Percentiles rank a stretch among this genome's conserved stretches.
phyloP scores from a whole-genome alignment of 805 yeast genomes.

The Saccharomycopsis fermentans region DNA sequence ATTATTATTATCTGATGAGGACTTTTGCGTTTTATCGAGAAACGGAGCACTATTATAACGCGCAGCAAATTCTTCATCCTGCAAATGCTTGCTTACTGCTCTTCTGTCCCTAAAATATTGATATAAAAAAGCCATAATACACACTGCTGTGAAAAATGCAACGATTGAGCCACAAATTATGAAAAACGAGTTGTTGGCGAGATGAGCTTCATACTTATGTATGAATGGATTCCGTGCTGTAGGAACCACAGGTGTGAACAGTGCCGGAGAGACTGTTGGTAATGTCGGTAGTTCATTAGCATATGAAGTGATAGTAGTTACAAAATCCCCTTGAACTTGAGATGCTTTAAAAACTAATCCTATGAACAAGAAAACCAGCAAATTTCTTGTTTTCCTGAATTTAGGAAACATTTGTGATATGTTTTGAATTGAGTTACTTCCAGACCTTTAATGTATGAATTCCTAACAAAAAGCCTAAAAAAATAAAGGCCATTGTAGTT shows the following conservation, averaged over 20 bases:
- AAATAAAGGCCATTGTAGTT: no score
- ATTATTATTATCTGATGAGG: not conserved
- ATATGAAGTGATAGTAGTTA: not conserved
- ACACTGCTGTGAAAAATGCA: not conserved
- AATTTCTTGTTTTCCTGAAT: not conserved
- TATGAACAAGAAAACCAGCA: not conserved
- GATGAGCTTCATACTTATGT: not conserved
- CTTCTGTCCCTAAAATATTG: not conserved
- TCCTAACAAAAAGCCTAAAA: no score
- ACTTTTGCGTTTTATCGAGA: not conserved
- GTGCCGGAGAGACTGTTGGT: not conserved
- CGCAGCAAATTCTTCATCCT: not conserved
- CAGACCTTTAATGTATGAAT: no score
- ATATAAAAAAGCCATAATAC: not conserved
- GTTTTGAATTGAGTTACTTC: not conserved
- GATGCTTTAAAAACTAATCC: not conserved
- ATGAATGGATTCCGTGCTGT: not conserved
- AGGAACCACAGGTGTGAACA: not conserved
- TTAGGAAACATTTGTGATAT: not conserved
- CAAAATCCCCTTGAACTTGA: not conserved
- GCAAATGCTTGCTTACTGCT: not conserved
- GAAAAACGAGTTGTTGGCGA: not conserved
- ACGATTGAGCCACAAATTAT: not conserved
- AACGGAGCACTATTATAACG: not conserved
- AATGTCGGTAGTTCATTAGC: not conserved